Conservation (phyloP, 164 flowering plant species). For the Echeveria elegans region DNA sequence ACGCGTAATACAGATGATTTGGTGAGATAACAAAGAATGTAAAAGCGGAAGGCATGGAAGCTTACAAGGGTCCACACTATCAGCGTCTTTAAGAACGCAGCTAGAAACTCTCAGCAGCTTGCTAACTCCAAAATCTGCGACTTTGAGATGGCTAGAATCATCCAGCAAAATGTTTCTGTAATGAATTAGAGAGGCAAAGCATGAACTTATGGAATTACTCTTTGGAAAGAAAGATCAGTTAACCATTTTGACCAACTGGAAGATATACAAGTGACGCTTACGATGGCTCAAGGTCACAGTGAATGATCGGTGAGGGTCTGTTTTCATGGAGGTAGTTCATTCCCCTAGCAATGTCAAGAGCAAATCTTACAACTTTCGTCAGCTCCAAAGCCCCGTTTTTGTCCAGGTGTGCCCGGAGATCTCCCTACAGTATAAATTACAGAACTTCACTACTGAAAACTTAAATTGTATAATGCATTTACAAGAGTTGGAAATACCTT, state of each 20-base stretch:
- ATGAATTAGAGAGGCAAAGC: constrained; percentile 30
- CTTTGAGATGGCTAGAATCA: constrained; percentile 96
- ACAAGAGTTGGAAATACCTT: constrained; percentile 43
- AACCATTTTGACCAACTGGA: neutral
- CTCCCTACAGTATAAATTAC: constrained; percentile 46
- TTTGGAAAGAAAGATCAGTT: neutral
- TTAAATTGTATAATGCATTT: neutral
- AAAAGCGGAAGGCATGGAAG: neutral
- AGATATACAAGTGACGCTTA: constrained; percentile 28
- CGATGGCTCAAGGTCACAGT: constrained; percentile 98
- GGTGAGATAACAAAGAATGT: neutral
- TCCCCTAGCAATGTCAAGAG: constrained; percentile 94
- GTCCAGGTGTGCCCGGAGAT: constrained; percentile 52
- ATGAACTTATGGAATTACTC: constrained; percentile 12
- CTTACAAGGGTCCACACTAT: neutral
- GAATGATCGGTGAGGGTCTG: constrained; percentile 79
- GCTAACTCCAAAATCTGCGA: constrained; percentile 98
- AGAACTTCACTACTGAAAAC: neutral
- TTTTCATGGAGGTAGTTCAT: constrained; percentile 92
- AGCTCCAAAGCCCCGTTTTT: constrained; percentile 57
- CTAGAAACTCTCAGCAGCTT: constrained; percentile 55
- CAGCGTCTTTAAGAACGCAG: constrained; percentile 50
- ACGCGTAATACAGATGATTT: neutral
- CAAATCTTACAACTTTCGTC: constrained; percentile 49
- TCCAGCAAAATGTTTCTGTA: constrained; percentile 95